phyloP scores from a whole-genome alignment of 805 yeast species.

The Cyberlindnera mrakii region DNA sequence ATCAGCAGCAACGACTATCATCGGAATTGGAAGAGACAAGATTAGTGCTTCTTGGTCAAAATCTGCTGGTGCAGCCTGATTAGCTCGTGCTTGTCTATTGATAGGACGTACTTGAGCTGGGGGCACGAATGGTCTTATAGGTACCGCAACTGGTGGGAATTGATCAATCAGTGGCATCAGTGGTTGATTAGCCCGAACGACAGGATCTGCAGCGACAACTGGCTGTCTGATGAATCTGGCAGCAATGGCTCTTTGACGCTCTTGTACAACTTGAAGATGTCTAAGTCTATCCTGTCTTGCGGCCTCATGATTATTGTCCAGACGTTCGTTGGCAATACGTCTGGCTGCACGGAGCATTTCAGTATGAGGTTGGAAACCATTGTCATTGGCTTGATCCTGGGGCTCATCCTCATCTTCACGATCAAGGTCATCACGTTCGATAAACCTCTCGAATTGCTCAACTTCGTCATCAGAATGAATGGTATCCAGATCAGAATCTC shows the following conservation, averaged over 20 bases:
- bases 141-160: slow-evolving; percentile 12
- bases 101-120: background rate
- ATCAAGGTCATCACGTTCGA: slow-evolving; percentile 7
- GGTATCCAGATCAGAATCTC: slow-evolving; percentile 12
- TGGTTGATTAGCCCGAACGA: background rate
- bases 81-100: background rate
- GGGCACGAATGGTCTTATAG: slow-evolving; percentile 6
- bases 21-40: slow-evolving; percentile 10
- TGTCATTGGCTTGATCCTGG: slow-evolving; percentile 5
- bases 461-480: slow-evolving; percentile 7
- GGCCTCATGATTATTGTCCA: too few relatives aligned
- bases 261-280: too few relatives aligned
- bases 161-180: slow-evolving; percentile 5
- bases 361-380: background rate
- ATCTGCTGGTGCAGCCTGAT: background rate
- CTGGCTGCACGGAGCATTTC: too few relatives aligned
- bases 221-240: too few relatives aligned
- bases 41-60: slow-evolving; percentile 15
- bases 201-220: too few relatives aligned
- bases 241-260: too few relatives aligned
- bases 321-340: too few relatives aligned
- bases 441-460: slow-evolving; percentile 11
- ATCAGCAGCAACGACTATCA: slow-evolving; percentile 14
- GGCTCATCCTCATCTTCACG: slow-evolving; percentile 7
- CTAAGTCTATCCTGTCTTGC: too few relatives aligned